Percentiles rank a stretch among this genome's conserved stretches.
phyloP scores from a whole-genome alignment of 1,284 basidiomycete species.

The Tilletia horrida region DNA sequence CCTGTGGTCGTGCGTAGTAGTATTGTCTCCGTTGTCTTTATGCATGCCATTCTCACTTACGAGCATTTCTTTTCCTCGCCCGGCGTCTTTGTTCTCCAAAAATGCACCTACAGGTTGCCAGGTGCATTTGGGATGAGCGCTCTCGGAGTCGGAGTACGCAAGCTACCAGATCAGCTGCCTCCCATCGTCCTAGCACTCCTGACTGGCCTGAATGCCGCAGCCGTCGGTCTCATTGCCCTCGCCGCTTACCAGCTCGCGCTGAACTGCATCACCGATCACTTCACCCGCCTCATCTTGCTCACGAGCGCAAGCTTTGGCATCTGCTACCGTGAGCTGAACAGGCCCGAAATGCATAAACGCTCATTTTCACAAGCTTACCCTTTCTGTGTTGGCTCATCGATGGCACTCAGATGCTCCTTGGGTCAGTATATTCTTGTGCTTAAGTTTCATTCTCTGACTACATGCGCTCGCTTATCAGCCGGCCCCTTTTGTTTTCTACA shows the following conservation, averaged over 20 bases:
- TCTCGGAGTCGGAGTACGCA: constrained; percentile 60
- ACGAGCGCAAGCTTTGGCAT: constrained; percentile 60
- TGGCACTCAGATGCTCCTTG: constrained; percentile 5
- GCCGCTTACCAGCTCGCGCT: constrained; percentile 62
- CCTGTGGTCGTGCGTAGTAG: constrained; percentile 51
- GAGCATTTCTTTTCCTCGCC: too few species aligned
- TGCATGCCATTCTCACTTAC: too few species aligned
- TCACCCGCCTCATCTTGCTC: constrained; percentile 61
- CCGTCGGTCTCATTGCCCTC: constrained; percentile 63
- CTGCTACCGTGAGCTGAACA: constrained; percentile 59
- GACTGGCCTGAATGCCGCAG: constrained; percentile 63
- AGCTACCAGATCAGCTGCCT: constrained; percentile 59
- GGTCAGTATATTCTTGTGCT: too few species aligned
- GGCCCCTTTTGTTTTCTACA: background rate
- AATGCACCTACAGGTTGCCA: constrained; percentile 54
- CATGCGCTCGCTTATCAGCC: background rate
- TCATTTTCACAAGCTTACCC: constrained; percentile 45
- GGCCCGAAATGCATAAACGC: too few species aligned
- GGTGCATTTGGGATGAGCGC: constrained; percentile 62
- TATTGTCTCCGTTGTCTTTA: too few species aligned
- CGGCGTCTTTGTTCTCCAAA: too few species aligned
- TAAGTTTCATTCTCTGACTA: background rate
- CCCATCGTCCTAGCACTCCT: constrained; percentile 61
- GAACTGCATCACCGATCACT: constrained; percentile 60
- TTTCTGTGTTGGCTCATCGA: constrained; percentile 7